Conservation (phyloP, 1,284 basidiomycete genomes). For the Tilletiaria anomala region DNA sequence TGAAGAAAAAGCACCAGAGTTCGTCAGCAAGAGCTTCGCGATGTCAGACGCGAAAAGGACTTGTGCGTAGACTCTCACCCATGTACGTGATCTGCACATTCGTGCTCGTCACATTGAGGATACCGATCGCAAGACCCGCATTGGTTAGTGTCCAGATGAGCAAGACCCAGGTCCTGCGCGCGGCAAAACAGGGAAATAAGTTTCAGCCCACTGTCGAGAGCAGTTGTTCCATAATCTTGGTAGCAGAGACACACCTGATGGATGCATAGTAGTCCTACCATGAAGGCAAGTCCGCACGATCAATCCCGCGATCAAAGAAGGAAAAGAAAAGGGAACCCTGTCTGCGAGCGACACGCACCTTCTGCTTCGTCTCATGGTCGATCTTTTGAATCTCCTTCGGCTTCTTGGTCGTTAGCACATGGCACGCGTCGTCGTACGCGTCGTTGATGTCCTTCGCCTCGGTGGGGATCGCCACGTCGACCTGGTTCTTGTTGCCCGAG, state of each 20-base stretch:
- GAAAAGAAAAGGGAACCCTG: neutral
- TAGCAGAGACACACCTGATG: neutral
- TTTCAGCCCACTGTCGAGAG: neutral
- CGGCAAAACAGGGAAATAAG: slow-evolving; percentile 12
- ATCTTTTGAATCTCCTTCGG: slow-evolving; percentile 8
- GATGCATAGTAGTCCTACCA: neutral
- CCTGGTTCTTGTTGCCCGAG: slow-evolving; percentile 16
- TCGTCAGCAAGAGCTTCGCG: no score
- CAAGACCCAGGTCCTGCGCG: slow-evolving; percentile 10
- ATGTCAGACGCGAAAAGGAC: no score
- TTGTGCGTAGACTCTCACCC: no score
- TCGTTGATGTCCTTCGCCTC: slow-evolving; percentile 32
- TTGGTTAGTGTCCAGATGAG: slow-evolving; percentile 1
- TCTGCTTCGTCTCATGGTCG: slow-evolving; percentile 27
- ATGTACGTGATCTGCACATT: neutral
- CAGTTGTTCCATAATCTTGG: neutral
- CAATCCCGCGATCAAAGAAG: no score
- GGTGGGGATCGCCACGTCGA: slow-evolving; percentile 32
- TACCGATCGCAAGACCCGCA: neutral
- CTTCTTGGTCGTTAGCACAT: slow-evolving; percentile 24
- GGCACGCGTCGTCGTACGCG: slow-evolving; percentile 36
- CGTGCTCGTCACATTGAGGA: neutral
- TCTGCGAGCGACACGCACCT: no score
- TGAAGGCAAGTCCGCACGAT: slow-evolving; percentile 48
- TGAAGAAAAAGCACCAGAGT: no score